Conservation (phyloP, 345 rosid species). For the Leavenworthia alabamica region DNA sequence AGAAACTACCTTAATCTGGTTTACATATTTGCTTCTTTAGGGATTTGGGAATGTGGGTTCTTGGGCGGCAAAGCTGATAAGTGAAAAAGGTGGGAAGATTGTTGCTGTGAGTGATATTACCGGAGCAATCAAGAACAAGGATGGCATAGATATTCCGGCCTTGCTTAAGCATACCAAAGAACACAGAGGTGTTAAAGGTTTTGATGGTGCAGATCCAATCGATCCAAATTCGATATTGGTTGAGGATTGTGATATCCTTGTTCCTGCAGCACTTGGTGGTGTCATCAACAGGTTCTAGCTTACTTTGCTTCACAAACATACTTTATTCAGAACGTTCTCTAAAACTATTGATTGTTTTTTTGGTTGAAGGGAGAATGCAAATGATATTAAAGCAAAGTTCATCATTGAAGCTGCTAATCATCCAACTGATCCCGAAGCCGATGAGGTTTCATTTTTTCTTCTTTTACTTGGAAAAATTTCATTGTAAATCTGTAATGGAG, state of each 20-base stretch:
- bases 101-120: conserved; percentile 79
- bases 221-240: conserved; percentile 59
- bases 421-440: conserved; percentile 95
- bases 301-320: not conserved
- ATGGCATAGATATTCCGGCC: conserved; percentile 66
- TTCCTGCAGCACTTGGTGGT: conserved; percentile 98
- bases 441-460: conserved; percentile 45
- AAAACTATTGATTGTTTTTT: not conserved
- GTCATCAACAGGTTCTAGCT: conserved; percentile 71
- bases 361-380: conserved; percentile 72
- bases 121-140: conserved; percentile 85
- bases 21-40: conserved; percentile 22
- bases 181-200: conserved; percentile 76
- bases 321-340: not conserved
- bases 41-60: conserved; percentile 98
- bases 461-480: not conserved
- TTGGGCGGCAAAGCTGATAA: conserved; percentile 91
- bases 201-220: conserved; percentile 49
- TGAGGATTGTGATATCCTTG: conserved; percentile 83
- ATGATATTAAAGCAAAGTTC: conserved; percentile 77
- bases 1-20: not conserved
- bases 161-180: conserved; percentile 58
- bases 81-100: conserved; percentile 71
- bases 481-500: conserved; percentile 1
- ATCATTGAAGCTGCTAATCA: conserved; percentile 92